phyloP scores from a whole-genome alignment of 1,284 basidiomycete genomes.

The Leucoagaricus sp. region DNA sequence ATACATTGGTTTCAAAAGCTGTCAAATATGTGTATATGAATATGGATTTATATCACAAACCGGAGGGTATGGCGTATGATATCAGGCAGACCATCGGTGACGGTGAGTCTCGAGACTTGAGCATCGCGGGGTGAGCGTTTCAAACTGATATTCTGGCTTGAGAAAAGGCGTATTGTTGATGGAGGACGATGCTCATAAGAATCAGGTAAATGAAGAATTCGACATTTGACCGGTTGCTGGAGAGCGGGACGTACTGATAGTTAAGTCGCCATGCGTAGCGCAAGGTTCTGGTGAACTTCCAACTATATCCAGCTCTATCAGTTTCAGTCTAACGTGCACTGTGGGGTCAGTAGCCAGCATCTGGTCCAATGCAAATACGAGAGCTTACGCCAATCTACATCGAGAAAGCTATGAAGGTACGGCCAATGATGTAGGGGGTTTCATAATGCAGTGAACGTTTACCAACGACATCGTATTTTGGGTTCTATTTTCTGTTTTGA shows the following conservation, averaged over 20 bases:
- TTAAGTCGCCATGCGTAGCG: constrained; percentile 33
- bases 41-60: constrained; percentile 48
- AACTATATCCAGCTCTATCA: no score
- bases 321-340: no score
- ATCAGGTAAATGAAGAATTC: constrained; percentile 3
- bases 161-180: background rate
- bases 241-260: background rate
- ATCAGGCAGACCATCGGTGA: constrained; percentile 45
- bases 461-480: no score
- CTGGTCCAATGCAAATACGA: constrained; percentile 54
- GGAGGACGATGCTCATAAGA: background rate
- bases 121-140: background rate
- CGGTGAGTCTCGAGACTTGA: constrained; percentile 34
- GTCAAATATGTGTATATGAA: constrained; percentile 51
- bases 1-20: constrained; percentile 50
- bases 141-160: background rate
- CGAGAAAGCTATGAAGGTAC: constrained; percentile 52
- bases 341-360: constrained; percentile 67
- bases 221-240: background rate
- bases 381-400: constrained; percentile 56
- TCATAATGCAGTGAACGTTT: no score
- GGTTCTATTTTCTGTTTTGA: no score
- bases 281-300: constrained; percentile 44
- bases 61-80: constrained; percentile 34
- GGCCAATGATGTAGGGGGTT: no score